Percentiles rank a stretch among this genome's conserved stretches.
These are phyloP conservation scores for Eucalyptus shirleyi DNA, from an alignment of 345 rosid genomes.

Conservation along the genomic window DNA sequence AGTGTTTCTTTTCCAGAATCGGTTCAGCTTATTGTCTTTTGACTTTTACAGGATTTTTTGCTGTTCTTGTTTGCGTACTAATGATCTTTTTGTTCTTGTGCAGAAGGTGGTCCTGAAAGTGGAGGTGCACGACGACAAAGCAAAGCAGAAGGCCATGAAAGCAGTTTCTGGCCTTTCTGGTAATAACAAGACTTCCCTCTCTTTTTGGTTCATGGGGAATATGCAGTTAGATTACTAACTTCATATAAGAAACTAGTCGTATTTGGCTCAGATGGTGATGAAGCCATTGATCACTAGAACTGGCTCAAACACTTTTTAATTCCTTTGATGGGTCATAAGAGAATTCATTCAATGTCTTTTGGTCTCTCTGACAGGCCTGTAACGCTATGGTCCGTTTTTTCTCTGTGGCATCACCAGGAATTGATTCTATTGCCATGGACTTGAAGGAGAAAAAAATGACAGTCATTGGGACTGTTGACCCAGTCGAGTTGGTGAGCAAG, in stretches of 20 bases:
- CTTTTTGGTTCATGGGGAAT: neutral
- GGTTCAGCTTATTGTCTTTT: neutral
- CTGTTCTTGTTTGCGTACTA: neutral
- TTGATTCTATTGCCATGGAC: constrained; percentile 43
- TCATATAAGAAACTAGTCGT: neutral
- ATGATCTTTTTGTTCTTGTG: neutral
- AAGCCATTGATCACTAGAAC: neutral
- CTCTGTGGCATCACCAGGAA: constrained; percentile 6
- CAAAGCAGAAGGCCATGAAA: constrained; percentile 37
- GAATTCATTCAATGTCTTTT: neutral
- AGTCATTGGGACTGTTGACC: constrained; percentile 41
- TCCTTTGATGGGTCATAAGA: neutral
- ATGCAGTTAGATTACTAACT: neutral
- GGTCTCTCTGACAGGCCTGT: neutral
- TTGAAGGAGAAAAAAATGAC: constrained; percentile 46
- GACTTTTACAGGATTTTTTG: neutral
- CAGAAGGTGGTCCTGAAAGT: constrained; percentile 64
- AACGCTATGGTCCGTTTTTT: neutral
- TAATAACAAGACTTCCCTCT: neutral
- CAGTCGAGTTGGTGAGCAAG: constrained; percentile 1
- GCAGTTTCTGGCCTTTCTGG: constrained; percentile 39
- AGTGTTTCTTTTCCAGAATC: neutral
- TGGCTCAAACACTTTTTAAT: neutral
- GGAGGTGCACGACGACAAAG: constrained; percentile 32
- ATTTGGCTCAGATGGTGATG: neutral